phyloP scores from a whole-genome alignment of 2,329 filamentous ascomycete genomes.

The Diaporthe caulivora region DNA sequence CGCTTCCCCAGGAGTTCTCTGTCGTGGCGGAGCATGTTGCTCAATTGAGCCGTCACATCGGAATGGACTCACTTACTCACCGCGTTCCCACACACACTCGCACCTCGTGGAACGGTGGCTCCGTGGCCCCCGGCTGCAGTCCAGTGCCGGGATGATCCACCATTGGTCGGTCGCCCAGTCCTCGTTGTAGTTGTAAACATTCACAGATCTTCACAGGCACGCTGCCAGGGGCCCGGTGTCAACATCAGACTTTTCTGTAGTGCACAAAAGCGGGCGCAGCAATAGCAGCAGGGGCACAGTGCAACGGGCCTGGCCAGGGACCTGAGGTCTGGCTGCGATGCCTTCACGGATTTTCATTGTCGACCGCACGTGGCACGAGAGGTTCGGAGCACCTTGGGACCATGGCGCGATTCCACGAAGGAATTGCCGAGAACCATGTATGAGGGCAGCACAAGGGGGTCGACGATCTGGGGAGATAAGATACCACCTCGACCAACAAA shows the following conservation, averaged over 20 bases:
- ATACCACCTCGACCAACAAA: not conserved
- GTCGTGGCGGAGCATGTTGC: not conserved
- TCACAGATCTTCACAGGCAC: not conserved
- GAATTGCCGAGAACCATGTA: conserved; percentile 25
- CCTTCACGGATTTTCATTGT: conserved; percentile 15
- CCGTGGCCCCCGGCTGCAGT: conserved; percentile 3
- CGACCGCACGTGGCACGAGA: conserved; percentile 27
- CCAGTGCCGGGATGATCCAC: not conserved
- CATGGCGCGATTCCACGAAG: conserved; percentile 24
- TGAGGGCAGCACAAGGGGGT: conserved; percentile 16
- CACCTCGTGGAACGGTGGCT: conserved; percentile 9
- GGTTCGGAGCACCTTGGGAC: conserved; percentile 3
- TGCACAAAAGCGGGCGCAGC: conserved; percentile 5
- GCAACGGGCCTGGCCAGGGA: conserved; percentile 11
- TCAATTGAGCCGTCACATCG: not conserved
- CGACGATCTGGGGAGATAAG: conserved; percentile 31
- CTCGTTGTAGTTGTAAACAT: not conserved
- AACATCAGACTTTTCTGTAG: conserved; percentile 18
- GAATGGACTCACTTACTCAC: conserved; percentile 8
- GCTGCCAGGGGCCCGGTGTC: not conserved
- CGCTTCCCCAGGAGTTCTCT: conserved; percentile 16
- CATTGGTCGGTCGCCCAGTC: conserved; percentile 8
- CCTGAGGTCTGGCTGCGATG: not conserved
- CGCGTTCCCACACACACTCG: conserved; percentile 25
- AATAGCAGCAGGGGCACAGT: conserved; percentile 9